phyloP scores from a whole-genome alignment of 2,329 filamentous ascomycete genomes.

The Hypoxylon sp. region DNA sequence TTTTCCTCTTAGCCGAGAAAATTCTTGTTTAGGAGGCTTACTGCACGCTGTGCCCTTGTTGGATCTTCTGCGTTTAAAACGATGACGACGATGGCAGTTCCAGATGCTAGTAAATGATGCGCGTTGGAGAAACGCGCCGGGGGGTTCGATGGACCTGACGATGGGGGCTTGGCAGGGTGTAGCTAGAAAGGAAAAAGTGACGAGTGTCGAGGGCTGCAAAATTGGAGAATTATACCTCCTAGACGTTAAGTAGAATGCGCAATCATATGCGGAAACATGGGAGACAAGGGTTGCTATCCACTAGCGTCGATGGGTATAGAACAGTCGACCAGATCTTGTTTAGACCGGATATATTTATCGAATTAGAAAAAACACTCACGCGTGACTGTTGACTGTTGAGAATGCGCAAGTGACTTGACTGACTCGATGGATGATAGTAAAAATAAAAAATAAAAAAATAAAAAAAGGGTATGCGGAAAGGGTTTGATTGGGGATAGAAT shows the following conservation, averaged over 20 bases:
- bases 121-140: constrained; percentile 38
- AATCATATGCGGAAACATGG: constrained; percentile 29
- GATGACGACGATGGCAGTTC: constrained; percentile 32
- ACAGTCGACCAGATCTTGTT: constrained; percentile 29
- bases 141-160: constrained; percentile 20
- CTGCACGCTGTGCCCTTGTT: constrained; percentile 33
- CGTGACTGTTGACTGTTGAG: constrained; percentile 21
- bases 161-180: constrained; percentile 36
- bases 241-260: constrained; percentile 14
- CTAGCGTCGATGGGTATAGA: constrained; percentile 23
- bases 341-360: constrained; percentile 23
- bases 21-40: constrained; percentile 23
- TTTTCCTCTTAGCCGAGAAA: constrained; percentile 10
- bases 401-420: constrained; percentile 27
- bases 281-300: constrained; percentile 14
- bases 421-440: constrained; percentile 29
- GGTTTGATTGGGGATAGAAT: constrained; percentile 6
- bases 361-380: constrained; percentile 13
- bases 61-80: constrained; percentile 17
- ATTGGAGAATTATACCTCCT: constrained; percentile 29
- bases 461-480: constrained; percentile 13
- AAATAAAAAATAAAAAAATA: constrained; percentile 15
- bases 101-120: constrained; percentile 30
- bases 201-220: constrained; percentile 27
- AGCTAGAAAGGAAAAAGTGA: constrained; percentile 22